Conservation (phyloP, 2,329 filamentous ascomycete species). For the Plenodomus tracheiphilus region DNA sequence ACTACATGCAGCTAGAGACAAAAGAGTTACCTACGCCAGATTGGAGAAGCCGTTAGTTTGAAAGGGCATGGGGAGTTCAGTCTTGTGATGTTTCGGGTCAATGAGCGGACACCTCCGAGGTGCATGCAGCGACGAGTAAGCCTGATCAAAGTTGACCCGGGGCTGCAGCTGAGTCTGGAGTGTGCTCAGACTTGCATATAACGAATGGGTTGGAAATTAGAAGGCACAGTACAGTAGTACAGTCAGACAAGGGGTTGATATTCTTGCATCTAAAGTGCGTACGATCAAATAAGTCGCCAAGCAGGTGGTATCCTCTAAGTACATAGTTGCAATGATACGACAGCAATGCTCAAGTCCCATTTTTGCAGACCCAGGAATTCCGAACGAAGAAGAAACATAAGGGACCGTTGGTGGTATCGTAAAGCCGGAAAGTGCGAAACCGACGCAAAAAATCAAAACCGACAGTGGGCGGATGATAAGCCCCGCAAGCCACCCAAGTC, state of each 20-base stretch:
- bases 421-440: slow-evolving; percentile 9
- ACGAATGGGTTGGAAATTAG: neutral
- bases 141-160: neutral
- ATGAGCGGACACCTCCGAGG: neutral
- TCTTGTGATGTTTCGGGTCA: neutral
- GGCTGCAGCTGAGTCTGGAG: neutral
- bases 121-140: neutral
- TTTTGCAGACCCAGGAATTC: slow-evolving; percentile 20
- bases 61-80: neutral
- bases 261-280: slow-evolving; percentile 26
- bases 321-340: slow-evolving; percentile 10
- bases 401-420: slow-evolving; percentile 24
- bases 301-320: slow-evolving; percentile 23
- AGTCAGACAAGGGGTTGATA: slow-evolving; percentile 11
- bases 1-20: neutral
- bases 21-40: neutral
- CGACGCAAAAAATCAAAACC: slow-evolving; percentile 8
- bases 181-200: neutral
- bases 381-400: slow-evolving; percentile 8
- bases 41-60: neutral
- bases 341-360: slow-evolving; percentile 15
- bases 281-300: slow-evolving; percentile 18
- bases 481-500: neutral
- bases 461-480: neutral
- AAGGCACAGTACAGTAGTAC: neutral